Base-by-base conservation (phyloP, 345 rosid genomes). In the Heritiera littoralis region DNA sequence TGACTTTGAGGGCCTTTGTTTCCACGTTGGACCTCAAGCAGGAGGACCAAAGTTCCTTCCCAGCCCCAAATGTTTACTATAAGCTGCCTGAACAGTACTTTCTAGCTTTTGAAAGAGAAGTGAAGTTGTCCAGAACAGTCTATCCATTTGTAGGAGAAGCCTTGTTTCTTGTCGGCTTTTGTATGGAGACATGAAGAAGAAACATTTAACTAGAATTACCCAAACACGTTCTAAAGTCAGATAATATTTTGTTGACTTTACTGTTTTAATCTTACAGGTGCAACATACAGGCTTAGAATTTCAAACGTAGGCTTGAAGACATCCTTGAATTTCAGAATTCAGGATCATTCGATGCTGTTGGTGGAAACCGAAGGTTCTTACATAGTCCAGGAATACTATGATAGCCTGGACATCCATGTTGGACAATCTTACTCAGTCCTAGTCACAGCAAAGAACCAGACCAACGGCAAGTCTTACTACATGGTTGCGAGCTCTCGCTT, bases 351-450 rank as follows among this genome's bases (percentile, higher is more conserved):
- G 0, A 14, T 88, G 79, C 55, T 76, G 69, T 59, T 88, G 51
- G 87, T 85, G 20, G 85, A 84, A 87, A 81, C 85, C 32, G 91
- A 86, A 76, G 91, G 86, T 7, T 88, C 89, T 11, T 81, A 88
- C 80, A 76, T 85, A 1, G 63, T 76, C 14, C 81, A 86, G 60
- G 77, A 85, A 61, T 9, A 20, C 30, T 79, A 83, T 20, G 66
- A 69, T 35, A 81, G 80, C 71, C 66, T 88, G 67, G 89, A 88
- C 41, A 68, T 85, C 38, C 89, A 86, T 74, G 83, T 86, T 28
- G 88, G 89, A 11, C 87, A 85, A 72, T 88, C 88, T 60, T 81
- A 76, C 67, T 49, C 84, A 2, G 86, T 86, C 17, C 46, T 86
- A 6, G 86, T 88, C 74, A 71, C 86, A 0, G 84, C 84, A 13